Conservation (phyloP, 495 filamentous ascomycete species). For the Polyplosphaeria fusca region DNA sequence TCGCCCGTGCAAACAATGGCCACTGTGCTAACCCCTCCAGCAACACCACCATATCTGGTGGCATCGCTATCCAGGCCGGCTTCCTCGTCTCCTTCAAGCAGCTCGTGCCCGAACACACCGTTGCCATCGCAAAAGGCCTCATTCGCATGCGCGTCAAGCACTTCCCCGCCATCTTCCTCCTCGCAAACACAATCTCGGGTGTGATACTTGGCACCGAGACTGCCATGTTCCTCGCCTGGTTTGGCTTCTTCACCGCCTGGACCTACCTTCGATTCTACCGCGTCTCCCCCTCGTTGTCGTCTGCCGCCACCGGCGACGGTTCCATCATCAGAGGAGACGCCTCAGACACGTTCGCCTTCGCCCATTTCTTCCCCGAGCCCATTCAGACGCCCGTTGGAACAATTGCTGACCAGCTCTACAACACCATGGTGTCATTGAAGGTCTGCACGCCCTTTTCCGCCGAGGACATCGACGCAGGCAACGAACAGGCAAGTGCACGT, state of each 20-base stretch:
- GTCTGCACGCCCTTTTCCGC: slow-evolving; percentile 84
- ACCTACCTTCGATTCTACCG: slow-evolving; percentile 92
- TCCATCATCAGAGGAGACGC: slow-evolving; percentile 74
- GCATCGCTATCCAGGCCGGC: slow-evolving; percentile 81
- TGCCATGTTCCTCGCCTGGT: slow-evolving; percentile 74
- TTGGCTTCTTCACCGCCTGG: slow-evolving; percentile 86
- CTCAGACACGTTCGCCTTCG: slow-evolving; percentile 91
- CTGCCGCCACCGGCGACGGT: slow-evolving; percentile 53
- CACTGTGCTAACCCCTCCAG: slow-evolving; percentile 46
- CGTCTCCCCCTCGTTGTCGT: slow-evolving; percentile 59
- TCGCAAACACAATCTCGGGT: slow-evolving; percentile 71
- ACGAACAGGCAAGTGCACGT: slow-evolving; percentile 63
- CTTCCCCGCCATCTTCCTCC: slow-evolving; percentile 85
- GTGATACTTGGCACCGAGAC: slow-evolving; percentile 81
- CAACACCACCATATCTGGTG: slow-evolving; percentile 77
- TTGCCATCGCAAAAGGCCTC: slow-evolving; percentile 81
- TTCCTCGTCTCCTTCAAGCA: slow-evolving; percentile 99
- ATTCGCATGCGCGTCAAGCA: slow-evolving; percentile 89
- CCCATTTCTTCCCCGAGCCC: slow-evolving; percentile 90
- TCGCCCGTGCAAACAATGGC: slow-evolving; percentile 1
- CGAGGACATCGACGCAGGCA: slow-evolving; percentile 78
- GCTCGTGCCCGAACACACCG: slow-evolving; percentile 96
- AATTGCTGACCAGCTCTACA: slow-evolving; percentile 71
- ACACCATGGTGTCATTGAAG: slow-evolving; percentile 64
- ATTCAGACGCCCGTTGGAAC: slow-evolving; percentile 72